Percentiles rank a stretch among this genome's conserved stretches.
Evolutionary conservation across 225 moss, liverwort and hornwort species (phyloP).

Genomic region (Marchantia polymorpha): DNA sequence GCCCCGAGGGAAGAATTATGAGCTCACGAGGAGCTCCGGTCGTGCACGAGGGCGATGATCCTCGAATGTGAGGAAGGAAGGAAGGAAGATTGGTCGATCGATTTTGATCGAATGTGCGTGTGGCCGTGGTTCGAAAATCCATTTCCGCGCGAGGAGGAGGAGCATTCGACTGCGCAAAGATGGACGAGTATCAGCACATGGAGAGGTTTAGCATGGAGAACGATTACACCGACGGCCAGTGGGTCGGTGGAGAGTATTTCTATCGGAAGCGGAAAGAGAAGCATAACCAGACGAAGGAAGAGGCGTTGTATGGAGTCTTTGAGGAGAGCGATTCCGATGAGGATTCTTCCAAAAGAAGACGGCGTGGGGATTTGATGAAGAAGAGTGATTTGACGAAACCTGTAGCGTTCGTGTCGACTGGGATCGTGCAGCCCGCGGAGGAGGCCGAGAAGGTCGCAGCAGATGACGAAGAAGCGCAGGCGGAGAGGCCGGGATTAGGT

Average conservation of each 20-base stretch:
- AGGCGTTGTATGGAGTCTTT: slow-evolving; percentile 75
- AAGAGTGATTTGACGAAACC: slow-evolving; percentile 77
- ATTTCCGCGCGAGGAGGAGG: neutral
- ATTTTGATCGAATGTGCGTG: neutral
- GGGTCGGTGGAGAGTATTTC: slow-evolving; percentile 66
- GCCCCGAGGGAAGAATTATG: no score
- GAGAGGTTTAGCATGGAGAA: slow-evolving; percentile 87
- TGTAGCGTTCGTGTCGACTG: slow-evolving; percentile 76
- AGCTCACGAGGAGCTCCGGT: no score
- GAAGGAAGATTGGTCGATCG: no score
- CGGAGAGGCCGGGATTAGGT: slow-evolving; percentile 26
- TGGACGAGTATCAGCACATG: slow-evolving; percentile 98
- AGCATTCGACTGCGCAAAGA: slow-evolving; percentile 14
- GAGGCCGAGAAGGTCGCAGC: slow-evolving; percentile 51
- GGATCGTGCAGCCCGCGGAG: slow-evolving; percentile 65
- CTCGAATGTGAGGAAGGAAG: no score
- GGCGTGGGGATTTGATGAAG: slow-evolving; percentile 64
- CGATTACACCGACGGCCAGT: slow-evolving; percentile 66
- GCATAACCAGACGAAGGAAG: slow-evolving; percentile 77
- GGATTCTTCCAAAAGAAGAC: slow-evolving; percentile 59
- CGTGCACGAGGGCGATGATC: no score
- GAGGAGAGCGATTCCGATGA: slow-evolving; percentile 77
- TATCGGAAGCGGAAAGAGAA: slow-evolving; percentile 63
- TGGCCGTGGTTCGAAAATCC: neutral
- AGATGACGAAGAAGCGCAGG: slow-evolving; percentile 45